These are phyloP conservation scores for Lachancea sp. DNA, from an alignment of 805 yeast species.

Conservation along the genomic window DNA sequence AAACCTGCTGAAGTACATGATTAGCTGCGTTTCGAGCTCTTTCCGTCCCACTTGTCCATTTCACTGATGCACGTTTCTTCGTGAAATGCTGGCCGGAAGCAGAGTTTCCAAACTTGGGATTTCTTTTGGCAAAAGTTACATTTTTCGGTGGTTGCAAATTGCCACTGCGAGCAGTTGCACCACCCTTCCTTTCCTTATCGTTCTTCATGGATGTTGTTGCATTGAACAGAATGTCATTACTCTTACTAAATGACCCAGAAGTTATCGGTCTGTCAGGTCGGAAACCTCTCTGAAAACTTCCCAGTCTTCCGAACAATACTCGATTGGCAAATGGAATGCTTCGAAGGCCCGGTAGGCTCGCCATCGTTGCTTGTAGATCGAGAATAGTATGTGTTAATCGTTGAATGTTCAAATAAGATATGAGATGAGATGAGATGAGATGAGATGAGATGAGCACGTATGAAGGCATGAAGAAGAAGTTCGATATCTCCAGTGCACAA, in stretches of 20 bases:
- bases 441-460: constrained; percentile 1
- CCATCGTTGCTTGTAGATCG: background rate
- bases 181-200: constrained; percentile 2
- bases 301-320: background rate
- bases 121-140: background rate
- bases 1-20: constrained; percentile 15
- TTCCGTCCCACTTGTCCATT: constrained; percentile 29
- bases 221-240: constrained; percentile 15
- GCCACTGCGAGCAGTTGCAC: background rate
- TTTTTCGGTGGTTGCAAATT: background rate
- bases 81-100: background rate
- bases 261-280: background rate
- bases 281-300: background rate
- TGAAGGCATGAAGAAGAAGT: background rate
- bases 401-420: background rate
- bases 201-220: constrained; percentile 14
- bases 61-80: constrained; percentile 11
- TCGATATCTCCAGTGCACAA: background rate
- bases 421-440: constrained; percentile 1
- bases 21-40: constrained; percentile 28
- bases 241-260: background rate
- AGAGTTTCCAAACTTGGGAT: background rate
- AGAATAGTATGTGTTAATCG: background rate
- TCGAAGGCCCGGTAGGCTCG: background rate
- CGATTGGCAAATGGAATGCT: background rate